Evolutionary conservation across 495 filamentous ascomycete species (phyloP).

Genomic region (Hypoxylon trugodes): DNA sequence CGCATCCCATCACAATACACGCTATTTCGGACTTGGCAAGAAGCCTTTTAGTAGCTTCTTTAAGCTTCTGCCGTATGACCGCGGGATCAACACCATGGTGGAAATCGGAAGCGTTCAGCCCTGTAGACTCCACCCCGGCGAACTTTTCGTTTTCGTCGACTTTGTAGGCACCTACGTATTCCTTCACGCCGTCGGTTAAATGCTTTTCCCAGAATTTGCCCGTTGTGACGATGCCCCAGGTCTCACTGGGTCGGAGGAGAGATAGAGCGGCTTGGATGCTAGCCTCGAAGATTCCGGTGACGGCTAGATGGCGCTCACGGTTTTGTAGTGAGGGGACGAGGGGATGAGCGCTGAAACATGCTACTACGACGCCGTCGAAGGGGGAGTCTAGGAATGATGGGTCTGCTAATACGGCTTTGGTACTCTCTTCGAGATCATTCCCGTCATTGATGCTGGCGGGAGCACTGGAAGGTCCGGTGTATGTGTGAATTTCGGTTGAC

Average conservation of each 20-base stretch:
- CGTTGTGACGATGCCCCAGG: constrained; percentile 91
- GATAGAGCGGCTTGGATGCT: constrained; percentile 69
- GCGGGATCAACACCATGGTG: constrained; percentile 70
- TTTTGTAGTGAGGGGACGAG: constrained; percentile 70
- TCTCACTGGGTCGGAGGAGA: constrained; percentile 50
- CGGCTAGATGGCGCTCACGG: constrained; percentile 45
- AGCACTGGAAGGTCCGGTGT: constrained; percentile 60
- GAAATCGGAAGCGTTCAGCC: constrained; percentile 81
- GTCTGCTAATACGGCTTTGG: constrained; percentile 63
- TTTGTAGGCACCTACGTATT: constrained; percentile 57
- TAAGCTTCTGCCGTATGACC: constrained; percentile 72
- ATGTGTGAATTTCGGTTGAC: constrained; percentile 56
- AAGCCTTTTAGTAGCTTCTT: constrained; percentile 71
- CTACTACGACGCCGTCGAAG: constrained; percentile 82
- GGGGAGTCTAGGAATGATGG: constrained; percentile 41
- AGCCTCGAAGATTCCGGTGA: constrained; percentile 90
- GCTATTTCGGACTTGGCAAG: constrained; percentile 65
- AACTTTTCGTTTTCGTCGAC: constrained; percentile 55
- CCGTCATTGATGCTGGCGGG: constrained; percentile 73
- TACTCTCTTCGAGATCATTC: constrained; percentile 60
- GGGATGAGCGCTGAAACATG: constrained; percentile 90
- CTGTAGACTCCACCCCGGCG: constrained; percentile 84
- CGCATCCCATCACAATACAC: constrained; percentile 80
- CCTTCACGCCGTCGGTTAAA: constrained; percentile 67
- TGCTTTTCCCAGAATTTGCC: constrained; percentile 83